Conservation (phyloP, 1,139 yeast genomes). For the Wickerhamomyces sp. region DNA sequence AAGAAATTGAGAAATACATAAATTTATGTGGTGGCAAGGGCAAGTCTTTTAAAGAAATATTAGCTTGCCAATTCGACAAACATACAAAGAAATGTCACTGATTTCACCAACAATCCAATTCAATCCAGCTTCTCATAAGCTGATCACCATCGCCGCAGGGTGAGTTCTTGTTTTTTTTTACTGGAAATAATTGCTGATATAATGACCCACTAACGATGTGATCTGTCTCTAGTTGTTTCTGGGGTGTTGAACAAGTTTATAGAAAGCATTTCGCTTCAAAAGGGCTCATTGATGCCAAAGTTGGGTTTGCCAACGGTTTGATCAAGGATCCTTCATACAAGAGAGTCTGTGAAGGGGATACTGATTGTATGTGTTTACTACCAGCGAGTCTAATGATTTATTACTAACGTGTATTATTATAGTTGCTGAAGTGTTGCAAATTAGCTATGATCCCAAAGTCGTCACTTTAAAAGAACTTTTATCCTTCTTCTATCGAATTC, state of each 20-base stretch:
- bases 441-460: conserved; percentile 69
- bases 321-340: conserved; percentile 57
- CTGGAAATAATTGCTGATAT: too few species aligned
- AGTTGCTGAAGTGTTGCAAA: conserved; percentile 71
- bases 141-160: conserved; percentile 66
- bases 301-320: conserved; percentile 86
- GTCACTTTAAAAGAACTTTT: conserved; percentile 58
- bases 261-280: conserved; percentile 56
- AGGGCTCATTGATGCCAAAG: conserved; percentile 72
- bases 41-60: too few species aligned
- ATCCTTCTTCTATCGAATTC: conserved; percentile 80
- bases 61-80: neutral
- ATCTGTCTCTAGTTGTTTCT: conserved; percentile 61
- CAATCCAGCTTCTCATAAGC: conserved; percentile 37
- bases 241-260: conserved; percentile 92
- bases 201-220: conserved; percentile 6
- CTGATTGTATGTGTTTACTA: conserved; percentile 35
- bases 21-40: too few species aligned
- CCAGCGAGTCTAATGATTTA: neutral
- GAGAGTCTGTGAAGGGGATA: conserved; percentile 69
- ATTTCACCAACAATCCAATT: conserved; percentile 31
- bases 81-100: conserved; percentile 8
- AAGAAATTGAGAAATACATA: too few species aligned
- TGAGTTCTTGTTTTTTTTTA: too few species aligned
- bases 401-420: conserved; percentile 1